Evolutionary conservation across 1,284 basidiomycete species (phyloP), one percentile per base, ranked within the genome.

Genomic region (Agaricales sp.): DNA sequence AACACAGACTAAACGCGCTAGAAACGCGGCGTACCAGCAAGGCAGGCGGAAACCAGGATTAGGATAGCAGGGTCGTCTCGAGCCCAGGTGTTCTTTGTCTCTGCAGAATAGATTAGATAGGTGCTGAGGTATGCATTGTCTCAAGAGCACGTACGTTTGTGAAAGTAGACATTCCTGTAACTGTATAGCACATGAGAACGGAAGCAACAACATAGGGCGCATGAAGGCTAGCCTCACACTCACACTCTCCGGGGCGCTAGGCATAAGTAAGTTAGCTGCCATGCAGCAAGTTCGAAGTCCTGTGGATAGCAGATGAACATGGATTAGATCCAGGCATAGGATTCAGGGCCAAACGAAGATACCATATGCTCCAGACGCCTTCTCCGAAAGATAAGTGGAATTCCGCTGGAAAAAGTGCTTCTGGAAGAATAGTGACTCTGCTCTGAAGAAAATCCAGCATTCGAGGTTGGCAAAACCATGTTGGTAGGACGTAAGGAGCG

Each of bases 1-100:
- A 25, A 39, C 21, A 43, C 8, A 24, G 21, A 16, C 22, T 21
- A 20, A 19, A 48, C 43, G 23, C 13, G 12, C 30, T 16, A 30
- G 38, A 13, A 22, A 30, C 21, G 24, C 39, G 20, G 22, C 22
- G 6, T 53, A 92, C 90, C 78, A 52, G 71, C 71, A 13, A 93
- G 73, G 62, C 83, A 89, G 38, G 77, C 86, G 24, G 80, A 76
- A 48, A 95, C 82, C 46, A 96, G 75, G 43, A 95, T 75, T 30
- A 95, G 73, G 58, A 95, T 92, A 12, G 93, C 92, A 16, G 93
- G 93, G 63, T 96, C 92, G 64, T 97, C 93, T 63, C 93, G 74
- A 20, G 92, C 91, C 92, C 93, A 96, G 3, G 88, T 90, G 63
- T 97, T 96, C 74, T 96, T 96, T n/a, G 93, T 97, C 71, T 96